Evolutionary conservation across 2,329 filamentous ascomycete species (phyloP).

Genomic region (Fusarium nisikadoi): DNA sequence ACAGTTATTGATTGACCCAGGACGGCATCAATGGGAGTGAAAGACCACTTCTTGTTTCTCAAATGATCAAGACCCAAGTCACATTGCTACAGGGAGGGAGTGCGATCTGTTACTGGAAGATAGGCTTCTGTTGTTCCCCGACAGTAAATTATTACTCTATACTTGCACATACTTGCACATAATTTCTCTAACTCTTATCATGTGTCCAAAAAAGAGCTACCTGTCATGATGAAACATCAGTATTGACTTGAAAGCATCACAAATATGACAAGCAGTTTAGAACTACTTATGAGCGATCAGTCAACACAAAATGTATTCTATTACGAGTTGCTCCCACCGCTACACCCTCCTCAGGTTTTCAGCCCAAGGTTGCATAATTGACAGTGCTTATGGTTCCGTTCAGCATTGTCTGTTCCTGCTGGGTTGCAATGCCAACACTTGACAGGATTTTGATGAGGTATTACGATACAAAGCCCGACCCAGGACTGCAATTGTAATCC

Average conservation of each 20-base stretch:
- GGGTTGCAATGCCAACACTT: conserved; percentile 24
- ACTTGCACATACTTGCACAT: too few species aligned
- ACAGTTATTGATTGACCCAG: not conserved
- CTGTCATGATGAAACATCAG: too few species aligned
- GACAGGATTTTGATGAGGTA: conserved; percentile 42
- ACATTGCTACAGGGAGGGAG: not conserved
- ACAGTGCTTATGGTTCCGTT: conserved; percentile 24
- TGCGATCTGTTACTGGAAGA: not conserved
- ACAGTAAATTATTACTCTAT: not conserved
- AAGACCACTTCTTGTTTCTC: not conserved
- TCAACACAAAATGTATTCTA: too few species aligned
- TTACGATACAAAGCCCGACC: conserved; percentile 50
- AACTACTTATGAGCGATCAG: too few species aligned
- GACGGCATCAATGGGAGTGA: rapidly evolving
- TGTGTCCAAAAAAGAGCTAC: too few species aligned
- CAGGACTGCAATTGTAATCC: conserved; percentile 54
- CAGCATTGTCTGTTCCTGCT: conserved; percentile 22
- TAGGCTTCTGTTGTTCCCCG: not conserved
- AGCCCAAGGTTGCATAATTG: conserved; percentile 13
- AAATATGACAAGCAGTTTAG: too few species aligned
- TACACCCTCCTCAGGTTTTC: too few species aligned
- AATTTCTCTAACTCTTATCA: too few species aligned
- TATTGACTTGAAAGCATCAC: too few species aligned
- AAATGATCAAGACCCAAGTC: rapidly evolving
- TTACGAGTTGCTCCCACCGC: too few species aligned